A percentile compares a stretch with the other conserved stretches of the same genome.
phyloP scores from a whole-genome alignment of 768 basidiomycete species.

The Leccinum uliginosum region DNA sequence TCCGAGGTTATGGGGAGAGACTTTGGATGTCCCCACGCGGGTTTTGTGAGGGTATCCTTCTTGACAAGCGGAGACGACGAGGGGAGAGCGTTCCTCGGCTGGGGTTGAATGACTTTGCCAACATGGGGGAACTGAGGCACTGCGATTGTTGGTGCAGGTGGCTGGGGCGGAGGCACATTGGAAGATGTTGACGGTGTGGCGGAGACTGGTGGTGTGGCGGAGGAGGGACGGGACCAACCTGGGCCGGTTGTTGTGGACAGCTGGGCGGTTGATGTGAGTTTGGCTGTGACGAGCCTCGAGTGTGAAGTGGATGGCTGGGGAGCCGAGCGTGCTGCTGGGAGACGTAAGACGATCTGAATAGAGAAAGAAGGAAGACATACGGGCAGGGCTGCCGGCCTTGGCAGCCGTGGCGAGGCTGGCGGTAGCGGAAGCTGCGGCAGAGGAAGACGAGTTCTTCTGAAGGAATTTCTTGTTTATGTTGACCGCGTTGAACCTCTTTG shows the following conservation, averaged over 20 bases:
- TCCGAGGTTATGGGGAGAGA: slow-evolving; percentile 34
- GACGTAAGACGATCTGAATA: slow-evolving; percentile 8
- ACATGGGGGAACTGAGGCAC: slow-evolving; percentile 52
- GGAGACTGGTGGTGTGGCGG: slow-evolving; percentile 59
- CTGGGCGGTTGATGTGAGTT: slow-evolving; percentile 67
- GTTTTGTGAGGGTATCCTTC: slow-evolving; percentile 38
- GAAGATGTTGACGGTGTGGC: slow-evolving; percentile 46
- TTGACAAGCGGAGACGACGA: slow-evolving; percentile 32
- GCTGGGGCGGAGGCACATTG: slow-evolving; percentile 43
- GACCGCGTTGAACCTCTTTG: slow-evolving; percentile 84
- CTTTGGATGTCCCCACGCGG: slow-evolving; percentile 70
- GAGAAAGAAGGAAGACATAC: slow-evolving; percentile 37
- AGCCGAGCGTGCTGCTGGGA: slow-evolving; percentile 50
- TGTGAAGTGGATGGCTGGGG: slow-evolving; percentile 55
- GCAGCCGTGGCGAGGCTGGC: slow-evolving; percentile 36
- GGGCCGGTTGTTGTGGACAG: slow-evolving; percentile 53
- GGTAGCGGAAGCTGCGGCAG: slow-evolving; percentile 42
- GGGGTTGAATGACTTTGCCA: slow-evolving; percentile 64
- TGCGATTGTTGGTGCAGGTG: slow-evolving; percentile 35
- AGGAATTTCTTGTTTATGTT: slow-evolving; percentile 97
- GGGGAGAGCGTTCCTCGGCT: slow-evolving; percentile 42
- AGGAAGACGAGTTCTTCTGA: slow-evolving; percentile 74
- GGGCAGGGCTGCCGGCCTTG: slow-evolving; percentile 49
- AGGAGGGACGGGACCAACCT: slow-evolving; percentile 79
- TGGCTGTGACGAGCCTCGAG: slow-evolving; percentile 82